phyloP scores from a whole-genome alignment of 176 grass and related monocot species.

The Tuctoria greenei region DNA sequence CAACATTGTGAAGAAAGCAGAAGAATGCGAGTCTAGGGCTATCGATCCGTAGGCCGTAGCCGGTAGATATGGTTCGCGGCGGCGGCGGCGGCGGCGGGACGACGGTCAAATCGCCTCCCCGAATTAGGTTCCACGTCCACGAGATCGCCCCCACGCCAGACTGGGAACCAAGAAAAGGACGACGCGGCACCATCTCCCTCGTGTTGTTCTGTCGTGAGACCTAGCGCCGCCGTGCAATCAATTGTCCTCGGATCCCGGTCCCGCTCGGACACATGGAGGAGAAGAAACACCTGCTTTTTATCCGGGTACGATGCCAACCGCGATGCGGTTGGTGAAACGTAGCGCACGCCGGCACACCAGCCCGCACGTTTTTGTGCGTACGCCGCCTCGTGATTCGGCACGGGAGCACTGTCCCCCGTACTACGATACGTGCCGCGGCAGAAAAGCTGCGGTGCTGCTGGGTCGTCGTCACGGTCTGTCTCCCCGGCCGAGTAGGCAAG shows the following conservation, averaged over 20 bases:
- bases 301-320: neutral
- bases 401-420: neutral
- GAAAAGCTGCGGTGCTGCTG: neutral
- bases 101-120: slow-evolving; percentile 1
- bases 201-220: neutral
- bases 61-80: neutral
- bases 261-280: neutral
- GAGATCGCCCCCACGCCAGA: neutral
- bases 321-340: slow-evolving; percentile 10
- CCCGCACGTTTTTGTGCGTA: slow-evolving; percentile 2
- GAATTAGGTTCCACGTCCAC: slow-evolving; percentile 11
- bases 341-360: neutral
- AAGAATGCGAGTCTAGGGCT: neutral
- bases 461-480: neutral
- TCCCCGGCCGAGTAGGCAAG: neutral
- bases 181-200: neutral
- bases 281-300: neutral
- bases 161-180: too few relatives aligned
- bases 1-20: neutral
- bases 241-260: neutral
- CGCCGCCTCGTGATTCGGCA: neutral
- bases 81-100: neutral
- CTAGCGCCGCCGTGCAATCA: neutral
- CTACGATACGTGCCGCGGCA: neutral
- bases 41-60: neutral